Conservation (phyloP, 2,329 filamentous ascomycete species). For the Trichoderma simmonsii region DNA sequence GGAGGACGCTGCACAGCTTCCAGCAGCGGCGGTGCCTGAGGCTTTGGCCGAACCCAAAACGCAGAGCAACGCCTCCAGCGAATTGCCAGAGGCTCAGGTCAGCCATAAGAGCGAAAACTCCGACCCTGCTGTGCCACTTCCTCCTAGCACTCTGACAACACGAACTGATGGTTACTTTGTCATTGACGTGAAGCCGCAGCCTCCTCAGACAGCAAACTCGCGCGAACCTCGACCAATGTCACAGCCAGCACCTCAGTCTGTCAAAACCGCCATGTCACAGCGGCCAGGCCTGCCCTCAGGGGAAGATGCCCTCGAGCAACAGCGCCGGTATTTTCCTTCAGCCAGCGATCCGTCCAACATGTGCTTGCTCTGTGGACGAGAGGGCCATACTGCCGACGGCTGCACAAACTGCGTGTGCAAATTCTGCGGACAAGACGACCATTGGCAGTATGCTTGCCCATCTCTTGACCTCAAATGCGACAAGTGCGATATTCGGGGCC, state of each 20-base stretch:
- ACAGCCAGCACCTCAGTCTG: neutral
- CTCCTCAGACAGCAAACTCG: neutral
- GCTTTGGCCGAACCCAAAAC: neutral
- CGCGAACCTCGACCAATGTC: neutral
- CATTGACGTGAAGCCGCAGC: constrained; percentile 1
- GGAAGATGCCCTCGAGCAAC: constrained; percentile 38
- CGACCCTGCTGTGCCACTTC: neutral
- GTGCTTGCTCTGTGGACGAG: constrained; percentile 52
- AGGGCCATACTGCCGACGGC: constrained; percentile 42
- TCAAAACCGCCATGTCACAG: constrained; percentile 13
- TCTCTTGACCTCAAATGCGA: constrained; percentile 46
- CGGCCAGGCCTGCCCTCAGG: constrained; percentile 28
- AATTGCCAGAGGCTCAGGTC: neutral
- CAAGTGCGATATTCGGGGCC: constrained; percentile 63
- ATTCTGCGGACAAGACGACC: constrained; percentile 45
- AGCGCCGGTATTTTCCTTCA: constrained; percentile 51
- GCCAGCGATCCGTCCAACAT: constrained; percentile 40
- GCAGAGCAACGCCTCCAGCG: neutral
- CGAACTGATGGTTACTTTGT: neutral
- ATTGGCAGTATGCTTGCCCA: constrained; percentile 52
- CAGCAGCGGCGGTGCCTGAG: neutral
- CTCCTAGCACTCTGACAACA: neutral
- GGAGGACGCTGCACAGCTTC: neutral
- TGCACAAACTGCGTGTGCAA: constrained; percentile 49
- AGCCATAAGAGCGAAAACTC: neutral